Evolutionary conservation across 352 stramenopile genomes (phyloP).

Genomic region (Phytophthora sp.): DNA sequence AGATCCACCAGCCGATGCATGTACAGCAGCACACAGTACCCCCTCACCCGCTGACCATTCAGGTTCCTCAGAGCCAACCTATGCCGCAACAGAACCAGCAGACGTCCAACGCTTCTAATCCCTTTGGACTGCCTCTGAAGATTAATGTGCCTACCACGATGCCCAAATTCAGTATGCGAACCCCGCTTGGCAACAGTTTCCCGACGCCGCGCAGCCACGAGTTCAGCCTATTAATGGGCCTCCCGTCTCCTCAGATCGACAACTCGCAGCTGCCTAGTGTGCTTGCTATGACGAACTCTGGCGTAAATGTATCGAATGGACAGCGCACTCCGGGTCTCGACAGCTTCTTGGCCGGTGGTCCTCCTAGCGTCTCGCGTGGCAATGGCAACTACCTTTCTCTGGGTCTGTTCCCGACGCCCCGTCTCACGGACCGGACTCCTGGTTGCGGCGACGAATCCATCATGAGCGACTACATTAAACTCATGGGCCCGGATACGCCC

Average conservation of each 20-base stretch:
- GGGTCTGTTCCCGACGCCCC: conserved; percentile 59
- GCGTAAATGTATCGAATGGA: conserved; percentile 27
- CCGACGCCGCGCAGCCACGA: conserved; percentile 74
- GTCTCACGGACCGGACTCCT: conserved; percentile 34
- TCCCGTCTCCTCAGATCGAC: conserved; percentile 75
- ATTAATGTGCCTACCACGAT: conserved; percentile 77
- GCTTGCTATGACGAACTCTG: conserved; percentile 69
- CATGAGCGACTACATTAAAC: conserved; percentile 80
- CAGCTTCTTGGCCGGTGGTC: conserved; percentile 52
- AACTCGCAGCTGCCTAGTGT: conserved; percentile 76
- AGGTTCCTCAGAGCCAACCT: conserved; percentile 37
- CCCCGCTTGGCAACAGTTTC: conserved; percentile 69
- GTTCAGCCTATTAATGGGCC: conserved; percentile 69
- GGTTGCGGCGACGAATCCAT: conserved; percentile 56
- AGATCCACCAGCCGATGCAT: conserved; percentile 52
- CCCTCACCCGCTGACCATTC: conserved; percentile 39
- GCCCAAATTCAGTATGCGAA: conserved; percentile 70
- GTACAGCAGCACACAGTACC: conserved; percentile 28
- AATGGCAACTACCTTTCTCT: conserved; percentile 58
- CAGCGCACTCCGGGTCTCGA: conserved; percentile 45
- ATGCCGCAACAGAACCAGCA: conserved; percentile 39
- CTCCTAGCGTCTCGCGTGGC: conserved; percentile 61
- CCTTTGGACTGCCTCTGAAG: conserved; percentile 71
- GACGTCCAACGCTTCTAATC: conserved; percentile 40
- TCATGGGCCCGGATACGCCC: conserved; percentile 57